Percentiles rank a stretch among this genome's conserved stretches.
phyloP scores from a whole-genome alignment of 1,284 basidiomycete genomes.

The Pascua sp. region DNA sequence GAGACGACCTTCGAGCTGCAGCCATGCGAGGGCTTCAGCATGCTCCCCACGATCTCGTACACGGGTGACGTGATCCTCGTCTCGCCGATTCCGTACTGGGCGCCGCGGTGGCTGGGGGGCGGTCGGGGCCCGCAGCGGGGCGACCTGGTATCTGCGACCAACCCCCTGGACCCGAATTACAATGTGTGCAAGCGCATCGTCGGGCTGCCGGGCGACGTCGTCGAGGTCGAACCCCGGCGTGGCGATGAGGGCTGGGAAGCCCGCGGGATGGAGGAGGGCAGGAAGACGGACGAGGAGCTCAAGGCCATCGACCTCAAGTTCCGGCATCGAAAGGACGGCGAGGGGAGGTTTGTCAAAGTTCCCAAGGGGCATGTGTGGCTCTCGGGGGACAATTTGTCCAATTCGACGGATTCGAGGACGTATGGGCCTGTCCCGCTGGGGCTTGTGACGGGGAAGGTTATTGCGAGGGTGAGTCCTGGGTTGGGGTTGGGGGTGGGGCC shows the following conservation, averaged over 20 bases:
- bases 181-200: constrained; percentile 87
- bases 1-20: constrained; percentile 37
- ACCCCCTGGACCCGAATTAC: constrained; percentile 62
- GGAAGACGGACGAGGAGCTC: neutral
- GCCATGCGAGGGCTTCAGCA: constrained; percentile 65
- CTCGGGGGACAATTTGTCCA: constrained; percentile 79
- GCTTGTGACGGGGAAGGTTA: constrained; percentile 70
- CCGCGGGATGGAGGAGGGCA: constrained; percentile 1
- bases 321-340: neutral
- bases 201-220: constrained; percentile 81
- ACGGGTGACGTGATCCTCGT: constrained; percentile 51
- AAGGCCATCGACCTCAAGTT: neutral
- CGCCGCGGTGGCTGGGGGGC: constrained; percentile 18
- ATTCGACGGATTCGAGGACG: constrained; percentile 78
- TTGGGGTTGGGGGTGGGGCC: neutral
- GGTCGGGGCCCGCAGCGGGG: constrained; percentile 58
- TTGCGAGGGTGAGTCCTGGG: constrained; percentile 64
- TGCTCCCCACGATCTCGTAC: constrained; percentile 74
- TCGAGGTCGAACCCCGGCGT: constrained; percentile 73
- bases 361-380: constrained; percentile 90
- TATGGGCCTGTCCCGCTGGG: constrained; percentile 90
- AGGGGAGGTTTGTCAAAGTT: constrained; percentile 63
- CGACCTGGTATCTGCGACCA: constrained; percentile 73
- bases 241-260: constrained; percentile 47
- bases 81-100: constrained; percentile 53